These are phyloP conservation scores for Crithidia thermophila DNA, from an alignment of 208 protist genomes.

Conservation along the genomic window DNA sequence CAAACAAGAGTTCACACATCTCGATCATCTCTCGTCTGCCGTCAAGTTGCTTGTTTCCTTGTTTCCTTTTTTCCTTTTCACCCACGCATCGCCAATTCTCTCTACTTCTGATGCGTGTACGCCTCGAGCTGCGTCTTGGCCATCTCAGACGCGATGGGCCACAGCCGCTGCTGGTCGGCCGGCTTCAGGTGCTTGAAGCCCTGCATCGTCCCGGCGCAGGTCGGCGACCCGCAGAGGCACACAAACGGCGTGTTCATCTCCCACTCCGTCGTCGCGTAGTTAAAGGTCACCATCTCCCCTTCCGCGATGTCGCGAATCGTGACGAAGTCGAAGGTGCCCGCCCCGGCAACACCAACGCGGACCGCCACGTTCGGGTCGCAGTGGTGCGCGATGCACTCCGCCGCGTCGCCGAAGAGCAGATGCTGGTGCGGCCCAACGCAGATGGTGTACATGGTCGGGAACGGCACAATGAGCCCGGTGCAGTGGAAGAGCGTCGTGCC, in stretches of 20 bases:
- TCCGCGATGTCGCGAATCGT: slow-evolving; percentile 55
- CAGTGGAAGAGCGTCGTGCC: slow-evolving; percentile 68
- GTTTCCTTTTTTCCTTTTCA: neutral
- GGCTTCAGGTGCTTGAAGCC: slow-evolving; percentile 74
- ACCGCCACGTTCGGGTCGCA: slow-evolving; percentile 89
- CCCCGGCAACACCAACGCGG: slow-evolving; percentile 39
- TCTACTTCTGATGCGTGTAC: neutral
- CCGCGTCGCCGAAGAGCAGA: slow-evolving; percentile 84
- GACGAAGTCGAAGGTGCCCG: slow-evolving; percentile 74
- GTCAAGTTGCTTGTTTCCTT: neutral
- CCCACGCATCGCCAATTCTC: no score
- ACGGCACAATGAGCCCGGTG: slow-evolving; percentile 75
- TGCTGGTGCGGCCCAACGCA: slow-evolving; percentile 73
- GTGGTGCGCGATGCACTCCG: slow-evolving; percentile 89
- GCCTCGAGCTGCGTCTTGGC: slow-evolving; percentile 40
- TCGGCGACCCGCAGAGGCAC: slow-evolving; percentile 76
- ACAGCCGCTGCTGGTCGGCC: slow-evolving; percentile 69
- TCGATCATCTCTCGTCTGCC: no score
- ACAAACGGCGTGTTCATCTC: slow-evolving; percentile 86
- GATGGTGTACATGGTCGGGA: slow-evolving; percentile 92
- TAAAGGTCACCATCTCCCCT: slow-evolving; percentile 88
- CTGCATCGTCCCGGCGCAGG: slow-evolving; percentile 60
- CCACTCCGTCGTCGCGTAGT: slow-evolving; percentile 91
- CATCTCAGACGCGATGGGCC: slow-evolving; percentile 72
- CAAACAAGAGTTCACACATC: no score